Conservation (phyloP, 345 rosid genomes). For the Linum trigynum region DNA sequence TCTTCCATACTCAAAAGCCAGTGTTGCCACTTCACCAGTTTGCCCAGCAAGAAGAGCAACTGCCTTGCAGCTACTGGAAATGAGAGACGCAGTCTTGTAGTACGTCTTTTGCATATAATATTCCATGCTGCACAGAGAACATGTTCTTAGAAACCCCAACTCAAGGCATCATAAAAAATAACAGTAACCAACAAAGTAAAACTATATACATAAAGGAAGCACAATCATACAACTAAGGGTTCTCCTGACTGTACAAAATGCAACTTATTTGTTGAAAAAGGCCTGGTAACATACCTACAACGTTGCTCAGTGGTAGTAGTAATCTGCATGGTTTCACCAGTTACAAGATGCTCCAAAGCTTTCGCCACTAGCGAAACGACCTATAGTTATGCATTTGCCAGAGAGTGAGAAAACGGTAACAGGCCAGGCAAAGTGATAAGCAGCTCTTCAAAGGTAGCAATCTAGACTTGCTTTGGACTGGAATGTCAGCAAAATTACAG, state of each 20-base stretch:
- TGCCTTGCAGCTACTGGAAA: slow-evolving; percentile 87
- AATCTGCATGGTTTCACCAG: slow-evolving; percentile 98
- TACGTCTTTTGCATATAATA: slow-evolving; percentile 79
- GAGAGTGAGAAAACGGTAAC: neutral
- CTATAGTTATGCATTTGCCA: slow-evolving; percentile 25
- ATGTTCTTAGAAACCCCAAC: neutral
- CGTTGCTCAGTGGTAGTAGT: slow-evolving; percentile 66
- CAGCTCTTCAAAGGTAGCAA: neutral
- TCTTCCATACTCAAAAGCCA: slow-evolving; percentile 87
- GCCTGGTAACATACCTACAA: slow-evolving; percentile 43
- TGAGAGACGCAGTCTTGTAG: slow-evolving; percentile 80
- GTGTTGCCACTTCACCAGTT: slow-evolving; percentile 62
- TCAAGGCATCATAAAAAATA: no score
- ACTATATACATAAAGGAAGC: no score
- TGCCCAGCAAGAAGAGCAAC: slow-evolving; percentile 89
- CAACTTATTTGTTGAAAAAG: neutral
- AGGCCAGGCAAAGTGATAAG: neutral
- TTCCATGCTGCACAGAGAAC: slow-evolving; percentile 54
- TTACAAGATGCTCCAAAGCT: slow-evolving; percentile 83
- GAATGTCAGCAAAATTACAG: no score
- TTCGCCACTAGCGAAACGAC: slow-evolving; percentile 77
- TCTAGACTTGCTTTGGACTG: neutral
- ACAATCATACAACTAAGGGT: no score
- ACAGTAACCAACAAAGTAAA: no score
- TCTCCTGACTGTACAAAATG: no score